Base-by-base conservation (phyloP, 1,284 basidiomycete species). In the Irpex lacteus region DNA sequence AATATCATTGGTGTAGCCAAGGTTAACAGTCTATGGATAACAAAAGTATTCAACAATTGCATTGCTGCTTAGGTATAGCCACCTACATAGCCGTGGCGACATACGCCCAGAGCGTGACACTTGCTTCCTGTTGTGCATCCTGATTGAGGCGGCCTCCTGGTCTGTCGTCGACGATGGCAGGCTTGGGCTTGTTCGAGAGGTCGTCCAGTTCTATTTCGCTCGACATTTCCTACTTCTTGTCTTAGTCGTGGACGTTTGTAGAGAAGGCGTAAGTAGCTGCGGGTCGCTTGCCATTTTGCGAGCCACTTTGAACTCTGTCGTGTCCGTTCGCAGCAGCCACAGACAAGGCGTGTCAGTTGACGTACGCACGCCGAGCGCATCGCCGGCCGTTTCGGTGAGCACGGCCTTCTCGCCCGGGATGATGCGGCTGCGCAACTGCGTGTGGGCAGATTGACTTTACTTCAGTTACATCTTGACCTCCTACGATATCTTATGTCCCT, bases 71-170 rank as follows among this genome's bases (percentile, higher is more conserved):
- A 21, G 50, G 50, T 21, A 21, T 18, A 21, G 19, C 18, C n/a
- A 74, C 80, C 49, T 60, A 85, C 83, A 81, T 63, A 11, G 65
- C 67, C 21, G 81, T 80, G 36, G 81, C 75, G 21, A 71, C 71
- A 78, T 80, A 85, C 52, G 81, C 78, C 85, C 85, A 87, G 60
- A 74, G 61, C 37, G 80, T 75, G 1, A 77, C 70, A 2, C 70
- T 68, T 15, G 67, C 66, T 60, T 73, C 72, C 21, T 71, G 71
- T 38, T 60, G 62, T 21, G 64, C 38, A 40, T 70, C 65, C 15
- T 62, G 50, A 37, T 67, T 69, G 9, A 60, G 18, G n/a, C 63
- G 57, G 34, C 63, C 52, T 60, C 55, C 32, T 34, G 61, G 13
- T 50, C 9, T 34, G 54, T 65, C 50, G 7, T 52, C 57, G 4